Base-by-base conservation (phyloP, 148 eudicot species). In the Diospyros lotus region DNA sequence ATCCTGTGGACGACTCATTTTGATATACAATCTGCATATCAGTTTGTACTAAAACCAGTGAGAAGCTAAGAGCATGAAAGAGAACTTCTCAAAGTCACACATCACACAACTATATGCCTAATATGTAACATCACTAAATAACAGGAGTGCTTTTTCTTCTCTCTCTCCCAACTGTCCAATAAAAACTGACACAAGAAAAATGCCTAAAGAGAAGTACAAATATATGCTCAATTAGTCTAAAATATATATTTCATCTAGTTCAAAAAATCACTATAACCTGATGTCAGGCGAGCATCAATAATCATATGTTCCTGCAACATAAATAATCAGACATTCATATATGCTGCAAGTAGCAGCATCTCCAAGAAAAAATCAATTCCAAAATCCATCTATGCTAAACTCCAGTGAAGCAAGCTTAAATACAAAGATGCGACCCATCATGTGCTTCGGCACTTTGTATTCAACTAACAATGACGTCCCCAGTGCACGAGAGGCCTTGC, bases 1-100 rank as follows among this genome's bases (percentile, higher is more conserved):
- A 4, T 89, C 98, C 15, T 92, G 92, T 44, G 91, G 77, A 42
- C 83, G 91, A 69, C 93, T 95, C 98, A 95, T 92, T 72, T 74
- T 54, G 68, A 65, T 28, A 50, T 73, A 68, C 45, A 56, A 85
- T 14, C 93, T 91, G 74, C 86, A 88, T 61, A 50, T 28, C 28
- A 28, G 28, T 28, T 28, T 28, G 28, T 28, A 28, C 28, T 28
- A 28, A 28, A 28, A 28, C 52, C 8, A 8, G 6, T 48, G 52
- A 14, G 13, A 65, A 28, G 80, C 11, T 15, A 0, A 59, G 38
- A 61, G 12, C 63, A 4, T 58, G 46, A 50, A 9, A 39, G 53
- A 45, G n/a, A 70, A 42, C 44, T 17, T 42, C 41, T 9, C n/a
- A 17, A n/a, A 5, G 10, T 1, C 17, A 8, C n/a, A 28, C 38